Evolutionary conservation across 306 rosid species (phyloP), one percentile per base, ranked within the genome.

Genomic region (Dalbergia cultrata): DNA sequence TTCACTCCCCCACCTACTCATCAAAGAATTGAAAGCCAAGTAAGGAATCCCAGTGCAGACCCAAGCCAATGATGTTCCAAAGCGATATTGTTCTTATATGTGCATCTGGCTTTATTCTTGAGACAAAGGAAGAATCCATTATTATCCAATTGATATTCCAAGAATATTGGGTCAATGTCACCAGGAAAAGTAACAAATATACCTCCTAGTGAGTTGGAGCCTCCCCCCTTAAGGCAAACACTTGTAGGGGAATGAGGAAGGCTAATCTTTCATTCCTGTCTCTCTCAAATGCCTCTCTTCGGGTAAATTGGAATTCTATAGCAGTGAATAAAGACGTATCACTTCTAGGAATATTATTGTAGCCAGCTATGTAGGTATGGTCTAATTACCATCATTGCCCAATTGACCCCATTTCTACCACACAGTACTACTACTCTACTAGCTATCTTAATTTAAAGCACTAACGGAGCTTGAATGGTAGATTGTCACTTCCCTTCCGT

Each of bases 101-200:
- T 56, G 74, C 74, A 65, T 64, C 72, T 83, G 33, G 86, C 68
- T 77, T 60, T 52, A 39, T 43, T 75, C 67, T 75, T 41, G 54
- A 63, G 79, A 66, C 69, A 75, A 68, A 68, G 62, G 69, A 83
- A 94, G 93, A 90, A 88, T 92, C 96, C 68, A 84, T 0, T 0
- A 54, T 81, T 82, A 82, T 87, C 83, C 49, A 50, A 74, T 68
- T 82, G 70, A 83, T 86, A 88, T 85, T 89, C 95, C 92, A 87
- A 87, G 78, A 85, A 63, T 72, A 90, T 87, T 76, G 90, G 86
- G 86, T 84, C 67, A 78, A 54, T 70, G 33, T 80, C 90, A 85
- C 86, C 62, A 57, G 39, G 71, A 34, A 87, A 83, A 85, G 83
- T 72, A 56, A 78, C 82, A 69, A 3, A 16, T 9, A 1, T 10